Percentiles rank a stretch among this genome's conserved stretches.
phyloP scores from a whole-genome alignment of 2,329 filamentous ascomycete genomes.

The Aspergillus sp. region DNA sequence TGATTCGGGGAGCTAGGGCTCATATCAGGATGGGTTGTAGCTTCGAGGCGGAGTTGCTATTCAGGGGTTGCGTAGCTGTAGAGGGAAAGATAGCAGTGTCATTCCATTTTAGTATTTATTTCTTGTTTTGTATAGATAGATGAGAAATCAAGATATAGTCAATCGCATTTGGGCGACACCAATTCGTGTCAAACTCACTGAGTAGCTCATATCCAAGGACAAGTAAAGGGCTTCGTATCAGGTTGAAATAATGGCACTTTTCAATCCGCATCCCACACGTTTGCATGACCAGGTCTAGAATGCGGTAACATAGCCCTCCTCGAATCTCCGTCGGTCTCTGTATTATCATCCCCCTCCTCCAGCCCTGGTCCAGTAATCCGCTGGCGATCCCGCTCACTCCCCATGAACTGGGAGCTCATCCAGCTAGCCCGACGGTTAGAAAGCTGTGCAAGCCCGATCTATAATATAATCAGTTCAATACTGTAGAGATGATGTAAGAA shows the following conservation, averaged over 20 bases:
- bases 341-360: conserved; percentile 3
- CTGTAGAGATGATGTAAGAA: neutral
- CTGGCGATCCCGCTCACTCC: conserved; percentile 7
- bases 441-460: conserved; percentile 9
- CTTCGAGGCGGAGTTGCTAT: too few relatives aligned
- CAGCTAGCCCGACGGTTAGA: conserved; percentile 5
- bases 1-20: too few relatives aligned
- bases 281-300: neutral
- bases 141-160: too few relatives aligned
- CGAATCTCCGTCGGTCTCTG: neutral
- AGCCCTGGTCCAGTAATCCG: conserved; percentile 10
- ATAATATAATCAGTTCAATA: neutral
- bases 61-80: too few relatives aligned
- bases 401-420: conserved; percentile 5
- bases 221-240: too few relatives aligned
- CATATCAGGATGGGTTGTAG: too few relatives aligned
- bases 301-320: conserved; percentile 5
- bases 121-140: too few relatives aligned
- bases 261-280: conserved; percentile 11
- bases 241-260: neutral
- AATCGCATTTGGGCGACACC: too few relatives aligned
- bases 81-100: too few relatives aligned
- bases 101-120: too few relatives aligned
- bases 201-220: too few relatives aligned
- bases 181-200: too few relatives aligned